Conservation (phyloP, 1,284 basidiomycete species). For the Moesziomyces aphidis region DNA sequence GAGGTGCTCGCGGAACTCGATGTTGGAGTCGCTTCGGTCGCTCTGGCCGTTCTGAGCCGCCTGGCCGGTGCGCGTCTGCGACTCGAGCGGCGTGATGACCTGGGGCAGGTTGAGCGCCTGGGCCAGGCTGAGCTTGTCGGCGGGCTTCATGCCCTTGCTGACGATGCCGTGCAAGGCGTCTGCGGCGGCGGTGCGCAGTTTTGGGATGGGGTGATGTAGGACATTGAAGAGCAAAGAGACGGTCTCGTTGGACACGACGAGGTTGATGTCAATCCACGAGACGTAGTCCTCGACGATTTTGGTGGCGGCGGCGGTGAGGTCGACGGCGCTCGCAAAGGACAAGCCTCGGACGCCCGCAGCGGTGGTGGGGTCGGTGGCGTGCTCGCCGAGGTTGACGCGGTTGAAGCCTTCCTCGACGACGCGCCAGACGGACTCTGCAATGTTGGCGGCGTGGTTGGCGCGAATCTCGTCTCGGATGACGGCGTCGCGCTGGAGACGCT, state of each 20-base stretch:
- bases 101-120: conserved; percentile 79
- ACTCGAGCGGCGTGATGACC: conserved; percentile 56
- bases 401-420: conserved; percentile 79
- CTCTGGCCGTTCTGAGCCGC: conserved; percentile 50
- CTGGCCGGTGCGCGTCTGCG: conserved; percentile 49
- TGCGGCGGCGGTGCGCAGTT: conserved; percentile 82
- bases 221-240: conserved; percentile 86
- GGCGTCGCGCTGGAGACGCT: conserved; percentile 65
- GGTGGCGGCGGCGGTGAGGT: conserved; percentile 80
- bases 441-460: conserved; percentile 76
- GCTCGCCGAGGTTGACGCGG: conserved; percentile 45
- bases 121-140: conserved; percentile 89
- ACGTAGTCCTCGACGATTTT: conserved; percentile 93
- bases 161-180: conserved; percentile 84
- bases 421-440: conserved; percentile 87
- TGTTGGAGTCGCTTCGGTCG: conserved; percentile 76
- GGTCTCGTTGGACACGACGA: conserved; percentile 91
- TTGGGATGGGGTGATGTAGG: conserved; percentile 76
- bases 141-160: conserved; percentile 90
- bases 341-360: conserved; percentile 71
- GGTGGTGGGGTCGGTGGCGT: conserved; percentile 12
- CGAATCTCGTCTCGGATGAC: conserved; percentile 65
- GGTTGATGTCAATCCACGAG: conserved; percentile 97
- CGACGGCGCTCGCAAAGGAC: conserved; percentile 69
- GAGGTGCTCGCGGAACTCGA: conserved; percentile 87